Evolutionary conservation across 2,329 filamentous ascomycete genomes (phyloP), one percentile per base, ranked within the genome.

Genomic region (Exophiala sideris): DNA sequence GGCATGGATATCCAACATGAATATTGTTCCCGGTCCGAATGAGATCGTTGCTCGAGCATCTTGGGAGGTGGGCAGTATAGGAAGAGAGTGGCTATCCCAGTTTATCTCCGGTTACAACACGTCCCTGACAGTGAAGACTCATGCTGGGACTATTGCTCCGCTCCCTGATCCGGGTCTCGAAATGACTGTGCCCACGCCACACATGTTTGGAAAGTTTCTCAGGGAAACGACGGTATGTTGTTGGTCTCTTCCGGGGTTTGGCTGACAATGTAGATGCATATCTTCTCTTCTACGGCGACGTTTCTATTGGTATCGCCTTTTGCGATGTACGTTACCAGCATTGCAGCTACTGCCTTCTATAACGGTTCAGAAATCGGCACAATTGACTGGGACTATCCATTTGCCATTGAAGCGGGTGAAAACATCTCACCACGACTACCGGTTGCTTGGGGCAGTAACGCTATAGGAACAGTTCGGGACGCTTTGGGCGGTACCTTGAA

Each of bases 71-170:
- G 70, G 76, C 3, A 78, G 69, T 3, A 78, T 85, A 57, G 91
- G 88, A 1, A 79, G 83, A 49, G 81, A 91, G 44, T 74, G 96
- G 16, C 71, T 97, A 8, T 95, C 90, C 2, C 84, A 89, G 63
- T 97, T 94, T 65, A 76, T 96, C 9, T 97, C 91, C 3, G 91
- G 91, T 7, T 85, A 81, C 68, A 96, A 97, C 72, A 91, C 88
- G 1, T 90, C 84, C 16, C 72, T 97, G 41, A 88, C 85, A 0
- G 71, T 96, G 8, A 82, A 83, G 66, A 80, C 86, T 2, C 88
- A 96, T 67, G 74, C 80, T 45, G 76, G 77, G 40, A 89, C 85
- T 45, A 84, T 97, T 48, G 92, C 94, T 3, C 73, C 79, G 1
- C 80, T 89, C 48, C 91, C 89, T 0, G 68, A 77, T 3, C 76